A percentile compares a stretch with the other conserved stretches of the same genome.
Evolutionary conservation across 2,329 filamentous ascomycete species (phyloP).

Genomic region (Phialophora expanda): DNA sequence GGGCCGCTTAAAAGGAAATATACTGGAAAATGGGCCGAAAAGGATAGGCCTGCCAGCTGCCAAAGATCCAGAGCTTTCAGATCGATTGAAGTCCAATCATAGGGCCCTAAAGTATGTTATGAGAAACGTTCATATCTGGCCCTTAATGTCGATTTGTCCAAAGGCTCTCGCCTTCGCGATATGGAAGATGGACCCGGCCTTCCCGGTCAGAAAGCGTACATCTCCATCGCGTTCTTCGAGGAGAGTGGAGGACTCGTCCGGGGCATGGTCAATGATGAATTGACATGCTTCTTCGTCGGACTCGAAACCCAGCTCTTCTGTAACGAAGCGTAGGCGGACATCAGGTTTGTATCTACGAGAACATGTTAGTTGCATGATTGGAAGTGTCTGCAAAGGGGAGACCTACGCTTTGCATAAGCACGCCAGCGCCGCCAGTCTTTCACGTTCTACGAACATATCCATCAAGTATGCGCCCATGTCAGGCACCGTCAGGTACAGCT

Average conservation of each 20-base stretch:
- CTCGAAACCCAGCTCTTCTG: constrained; percentile 94
- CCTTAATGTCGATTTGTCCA: constrained; percentile 91
- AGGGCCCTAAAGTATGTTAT: constrained; percentile 5
- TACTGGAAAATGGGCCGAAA: background rate
- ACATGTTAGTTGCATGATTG: constrained; percentile 53
- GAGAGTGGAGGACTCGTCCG: constrained; percentile 62
- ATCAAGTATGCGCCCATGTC: constrained; percentile 98
- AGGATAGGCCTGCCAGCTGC: background rate
- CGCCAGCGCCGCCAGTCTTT: constrained; percentile 86
- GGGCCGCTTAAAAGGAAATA: background rate
- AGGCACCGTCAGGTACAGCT: constrained; percentile 88
- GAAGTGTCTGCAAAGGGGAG: background rate
- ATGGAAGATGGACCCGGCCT: constrained; percentile 77
- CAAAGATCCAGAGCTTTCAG: background rate
- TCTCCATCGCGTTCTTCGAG: constrained; percentile 77
- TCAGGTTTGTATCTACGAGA: constrained; percentile 82
- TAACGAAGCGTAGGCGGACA: constrained; percentile 86
- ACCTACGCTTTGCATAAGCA: constrained; percentile 95
- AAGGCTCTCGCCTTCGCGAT: constrained; percentile 74
- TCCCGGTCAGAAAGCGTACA: constrained; percentile 74
- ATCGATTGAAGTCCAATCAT: background rate
- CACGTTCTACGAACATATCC: constrained; percentile 97
- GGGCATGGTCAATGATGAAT: constrained; percentile 83
- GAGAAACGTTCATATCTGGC: constrained; percentile 68
- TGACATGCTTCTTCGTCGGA: constrained; percentile 87